phyloP scores from a whole-genome alignment of 148 eudicot species.

The Camellia sinensis region DNA sequence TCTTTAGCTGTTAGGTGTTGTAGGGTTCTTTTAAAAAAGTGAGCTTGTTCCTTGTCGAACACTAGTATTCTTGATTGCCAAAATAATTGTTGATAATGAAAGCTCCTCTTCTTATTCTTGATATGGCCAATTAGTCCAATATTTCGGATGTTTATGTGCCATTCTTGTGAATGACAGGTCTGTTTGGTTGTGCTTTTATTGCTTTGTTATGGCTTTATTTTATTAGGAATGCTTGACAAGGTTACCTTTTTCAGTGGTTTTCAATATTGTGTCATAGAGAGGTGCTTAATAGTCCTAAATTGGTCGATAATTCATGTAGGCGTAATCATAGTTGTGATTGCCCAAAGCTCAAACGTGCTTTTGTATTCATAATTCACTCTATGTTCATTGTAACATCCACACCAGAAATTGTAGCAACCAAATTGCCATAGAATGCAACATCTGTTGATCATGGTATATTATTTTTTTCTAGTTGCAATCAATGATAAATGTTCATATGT shows the following conservation, averaged over 20 bases:
- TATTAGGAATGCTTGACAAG: not conserved
- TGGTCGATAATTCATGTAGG: too few relatives aligned
- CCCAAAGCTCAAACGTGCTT: too few relatives aligned
- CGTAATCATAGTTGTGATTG: too few relatives aligned
- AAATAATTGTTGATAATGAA: not conserved
- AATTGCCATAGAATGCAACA: too few relatives aligned
- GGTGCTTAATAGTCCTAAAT: too few relatives aligned
- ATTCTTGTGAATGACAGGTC: conserved; percentile 2
- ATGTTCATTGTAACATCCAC: too few relatives aligned
- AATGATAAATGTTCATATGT: too few relatives aligned
- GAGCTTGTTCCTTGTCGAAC: conserved; percentile 1
- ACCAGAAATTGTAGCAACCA: too few relatives aligned
- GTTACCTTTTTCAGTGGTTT: not conserved
- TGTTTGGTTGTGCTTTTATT: conserved; percentile 1
- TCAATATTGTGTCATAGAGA: not conserved
- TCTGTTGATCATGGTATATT: too few relatives aligned
- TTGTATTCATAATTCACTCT: too few relatives aligned
- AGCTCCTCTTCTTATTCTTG: not conserved
- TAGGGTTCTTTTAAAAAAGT: not conserved
- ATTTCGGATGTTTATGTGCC: conserved; percentile 4
- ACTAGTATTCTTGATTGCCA: not conserved
- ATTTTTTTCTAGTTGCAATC: too few relatives aligned
- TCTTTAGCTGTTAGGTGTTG: not conserved
- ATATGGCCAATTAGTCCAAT: not conserved
- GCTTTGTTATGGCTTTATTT: not conserved